A percentile compares a stretch with the other conserved stretches of the same genome.
Conservation (phyloP, 495 filamentous ascomycete genomes). For the Xylaria telfairii region DNA sequence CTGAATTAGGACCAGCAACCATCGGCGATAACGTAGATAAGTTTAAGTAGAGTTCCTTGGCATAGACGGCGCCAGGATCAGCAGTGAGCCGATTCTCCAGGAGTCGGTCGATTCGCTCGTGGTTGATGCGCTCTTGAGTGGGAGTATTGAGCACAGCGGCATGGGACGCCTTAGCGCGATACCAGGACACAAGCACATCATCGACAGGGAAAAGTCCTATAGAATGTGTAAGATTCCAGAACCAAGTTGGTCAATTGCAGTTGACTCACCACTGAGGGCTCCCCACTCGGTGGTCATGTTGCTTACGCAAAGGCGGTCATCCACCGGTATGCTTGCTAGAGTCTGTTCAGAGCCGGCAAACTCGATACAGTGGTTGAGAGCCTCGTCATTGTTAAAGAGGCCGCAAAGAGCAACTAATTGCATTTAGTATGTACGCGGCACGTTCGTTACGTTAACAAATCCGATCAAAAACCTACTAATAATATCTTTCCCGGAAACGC, state of each 20-base stretch:
- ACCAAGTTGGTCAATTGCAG: background rate
- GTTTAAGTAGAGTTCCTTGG: constrained; percentile 42
- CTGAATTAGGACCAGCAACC: constrained; percentile 89
- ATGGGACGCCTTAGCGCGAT: too few relatives aligned
- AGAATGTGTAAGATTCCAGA: too few relatives aligned
- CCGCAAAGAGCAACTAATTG: constrained; percentile 88
- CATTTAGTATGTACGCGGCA: too few relatives aligned
- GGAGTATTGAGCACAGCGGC: too few relatives aligned
- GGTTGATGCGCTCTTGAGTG: too few relatives aligned
- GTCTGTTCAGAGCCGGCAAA: constrained; percentile 84
- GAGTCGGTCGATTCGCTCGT: too few relatives aligned
- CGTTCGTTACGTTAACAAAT: too few relatives aligned
- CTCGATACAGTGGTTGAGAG: constrained; percentile 91
- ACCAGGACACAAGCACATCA: constrained; percentile 38
- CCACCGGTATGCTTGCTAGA: constrained; percentile 73
- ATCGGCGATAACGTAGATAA: constrained; percentile 85
- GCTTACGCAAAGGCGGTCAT: constrained; percentile 81
- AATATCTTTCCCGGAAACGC: constrained; percentile 94
- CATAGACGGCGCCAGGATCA: constrained; percentile 32
- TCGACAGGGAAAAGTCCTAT: constrained; percentile 82
- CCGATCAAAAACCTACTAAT: too few relatives aligned
- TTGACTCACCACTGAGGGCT: constrained; percentile 65
- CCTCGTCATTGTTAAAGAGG: constrained; percentile 86
- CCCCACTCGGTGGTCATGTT: constrained; percentile 99
- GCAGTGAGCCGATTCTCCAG: too few relatives aligned